Conservation (phyloP, 257 asterid species). For the Solanum commersonii region DNA sequence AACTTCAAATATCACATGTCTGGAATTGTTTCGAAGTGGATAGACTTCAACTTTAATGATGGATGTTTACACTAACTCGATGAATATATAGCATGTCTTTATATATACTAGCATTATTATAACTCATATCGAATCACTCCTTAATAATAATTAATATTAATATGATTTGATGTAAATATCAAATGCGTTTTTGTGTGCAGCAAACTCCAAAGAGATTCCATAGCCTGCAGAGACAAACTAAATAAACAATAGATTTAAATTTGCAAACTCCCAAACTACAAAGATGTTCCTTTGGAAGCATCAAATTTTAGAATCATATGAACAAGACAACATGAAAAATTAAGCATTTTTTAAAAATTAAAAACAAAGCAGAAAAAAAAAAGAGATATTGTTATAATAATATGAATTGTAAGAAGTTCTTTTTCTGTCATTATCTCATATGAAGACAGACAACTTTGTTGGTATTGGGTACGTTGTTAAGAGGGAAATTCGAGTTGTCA, state of each 20-base stretch:
- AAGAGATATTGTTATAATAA: neutral
- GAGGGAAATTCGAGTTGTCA: neutral
- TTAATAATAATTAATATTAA: neutral
- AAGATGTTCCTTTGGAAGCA: neutral
- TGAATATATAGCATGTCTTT: neutral
- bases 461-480: neutral
- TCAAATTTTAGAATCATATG: neutral
- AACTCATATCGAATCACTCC: neutral
- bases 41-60: neutral
- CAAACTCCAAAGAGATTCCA: neutral
- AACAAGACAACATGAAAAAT: neutral
- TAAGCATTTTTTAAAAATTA: neutral
- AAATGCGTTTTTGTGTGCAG: neutral
- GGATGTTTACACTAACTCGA: neutral
- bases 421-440: neutral
- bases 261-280: neutral
- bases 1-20: neutral
- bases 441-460: neutral
- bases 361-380: neutral
- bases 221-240: neutral
- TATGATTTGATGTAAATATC: neutral
- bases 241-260: neutral
- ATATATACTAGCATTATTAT: neutral
- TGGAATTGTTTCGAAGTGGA: neutral
- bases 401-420: neutral